A percentile compares a stretch with the other conserved stretches of the same genome.
Conservation (phyloP, 1,284 basidiomycete genomes). For the Ustilago lituana region DNA sequence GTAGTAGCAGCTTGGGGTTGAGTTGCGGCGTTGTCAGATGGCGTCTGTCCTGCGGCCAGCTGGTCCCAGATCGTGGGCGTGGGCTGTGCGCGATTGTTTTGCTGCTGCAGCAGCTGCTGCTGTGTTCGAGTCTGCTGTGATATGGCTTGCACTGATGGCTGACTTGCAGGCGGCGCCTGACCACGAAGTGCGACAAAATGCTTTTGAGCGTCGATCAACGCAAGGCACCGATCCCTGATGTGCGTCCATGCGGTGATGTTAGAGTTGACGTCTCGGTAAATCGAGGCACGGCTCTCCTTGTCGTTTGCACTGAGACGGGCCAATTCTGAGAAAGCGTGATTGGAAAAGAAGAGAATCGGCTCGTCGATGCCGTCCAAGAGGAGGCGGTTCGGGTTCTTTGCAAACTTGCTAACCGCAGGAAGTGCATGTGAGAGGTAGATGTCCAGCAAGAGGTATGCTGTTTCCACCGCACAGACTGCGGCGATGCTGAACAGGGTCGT, state of each 20-base stretch:
- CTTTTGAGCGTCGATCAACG: constrained; percentile 30
- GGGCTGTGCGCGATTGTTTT: constrained; percentile 9
- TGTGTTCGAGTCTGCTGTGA: background rate
- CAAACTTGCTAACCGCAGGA: constrained; percentile 23
- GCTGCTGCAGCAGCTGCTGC: constrained; percentile 18
- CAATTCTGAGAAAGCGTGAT: constrained; percentile 49
- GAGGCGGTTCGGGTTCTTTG: constrained; percentile 39
- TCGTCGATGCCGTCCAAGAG: constrained; percentile 52
- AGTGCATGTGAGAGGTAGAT: constrained; percentile 58
- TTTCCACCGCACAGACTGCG: constrained; percentile 35
- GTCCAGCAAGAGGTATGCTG: constrained; percentile 50
- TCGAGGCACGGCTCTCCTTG: constrained; percentile 16
- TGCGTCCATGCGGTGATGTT: constrained; percentile 42
- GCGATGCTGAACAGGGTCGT: constrained; percentile 27
- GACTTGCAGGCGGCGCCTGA: background rate
- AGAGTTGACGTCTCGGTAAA: constrained; percentile 51
- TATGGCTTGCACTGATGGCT: background rate
- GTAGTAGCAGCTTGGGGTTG: background rate
- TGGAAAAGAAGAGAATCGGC: constrained; percentile 47
- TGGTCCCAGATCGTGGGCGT: constrained; percentile 34
- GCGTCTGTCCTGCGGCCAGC: constrained; percentile 37
- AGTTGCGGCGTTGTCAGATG: too few relatives aligned
- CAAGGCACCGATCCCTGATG: constrained; percentile 40
- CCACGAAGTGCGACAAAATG: constrained; percentile 26
- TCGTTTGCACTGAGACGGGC: constrained; percentile 39